These are phyloP conservation scores for Diversispora eburnea DNA, from an alignment of 192 early-diverging fungal species.

Conservation along the genomic window DNA sequence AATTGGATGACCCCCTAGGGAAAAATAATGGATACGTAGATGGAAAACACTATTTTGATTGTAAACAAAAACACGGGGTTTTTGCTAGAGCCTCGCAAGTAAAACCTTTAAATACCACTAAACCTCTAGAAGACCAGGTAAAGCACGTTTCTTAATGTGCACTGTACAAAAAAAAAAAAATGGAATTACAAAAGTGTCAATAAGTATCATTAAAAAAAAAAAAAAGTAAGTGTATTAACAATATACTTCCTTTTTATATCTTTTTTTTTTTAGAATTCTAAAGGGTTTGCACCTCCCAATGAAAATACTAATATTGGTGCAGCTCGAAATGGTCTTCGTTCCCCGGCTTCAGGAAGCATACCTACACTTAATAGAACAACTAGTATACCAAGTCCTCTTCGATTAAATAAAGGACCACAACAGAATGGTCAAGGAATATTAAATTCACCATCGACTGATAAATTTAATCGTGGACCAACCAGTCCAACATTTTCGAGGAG, in stretches of 20 bases:
- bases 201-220: background rate
- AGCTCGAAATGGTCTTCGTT: background rate
- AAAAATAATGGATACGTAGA: slow-evolving; percentile 79
- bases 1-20: slow-evolving; percentile 68
- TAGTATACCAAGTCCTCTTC: background rate
- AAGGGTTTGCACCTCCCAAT: slow-evolving; percentile 33
- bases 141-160: background rate
- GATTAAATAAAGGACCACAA: background rate
- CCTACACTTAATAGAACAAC: background rate
- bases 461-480: slow-evolving; percentile 9
- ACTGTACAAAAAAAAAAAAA: no score
- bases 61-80: slow-evolving; percentile 64
- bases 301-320: slow-evolving; percentile 30
- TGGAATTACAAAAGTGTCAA: no score
- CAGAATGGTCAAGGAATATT: no score
- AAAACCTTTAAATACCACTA: slow-evolving; percentile 27
- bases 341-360: slow-evolving; percentile 9
- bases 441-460: slow-evolving; percentile 24
- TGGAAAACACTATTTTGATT: slow-evolving; percentile 77
- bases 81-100: slow-evolving; percentile 73
- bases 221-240: background rate
- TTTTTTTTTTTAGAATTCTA: background rate
- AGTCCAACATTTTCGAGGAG: slow-evolving; percentile 22
- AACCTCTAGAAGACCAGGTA: slow-evolving; percentile 1
- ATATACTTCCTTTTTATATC: background rate